A percentile compares a stretch with the other conserved stretches of the same genome.
These are phyloP conservation scores for Zychaea mexicana DNA, from an alignment of 371 early-diverging fungal species.

Conservation along the genomic window DNA sequence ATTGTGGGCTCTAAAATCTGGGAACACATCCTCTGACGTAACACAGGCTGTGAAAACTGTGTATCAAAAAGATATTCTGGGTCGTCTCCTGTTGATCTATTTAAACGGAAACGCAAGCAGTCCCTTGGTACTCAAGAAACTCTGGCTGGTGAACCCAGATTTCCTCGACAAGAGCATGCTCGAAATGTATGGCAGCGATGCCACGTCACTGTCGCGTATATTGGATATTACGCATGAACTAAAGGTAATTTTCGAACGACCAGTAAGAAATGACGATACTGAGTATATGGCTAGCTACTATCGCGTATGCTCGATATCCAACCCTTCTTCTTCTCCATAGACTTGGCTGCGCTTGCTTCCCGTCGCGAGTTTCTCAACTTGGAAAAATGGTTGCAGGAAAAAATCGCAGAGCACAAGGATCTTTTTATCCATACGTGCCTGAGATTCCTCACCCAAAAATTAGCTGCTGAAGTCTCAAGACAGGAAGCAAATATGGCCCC, in stretches of 20 bases:
- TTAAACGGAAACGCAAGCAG: conserved; percentile 71
- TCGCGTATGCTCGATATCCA: conserved; percentile 72
- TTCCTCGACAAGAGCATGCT: conserved; percentile 68
- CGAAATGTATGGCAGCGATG: conserved; percentile 77
- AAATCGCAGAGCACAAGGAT: conserved; percentile 67
- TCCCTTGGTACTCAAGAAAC: conserved; percentile 68
- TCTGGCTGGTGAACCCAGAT: conserved; percentile 73
- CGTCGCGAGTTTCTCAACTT: conserved; percentile 78
- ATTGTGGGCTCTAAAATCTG: too few relatives aligned
- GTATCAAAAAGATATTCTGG: conserved; percentile 71
- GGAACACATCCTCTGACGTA: too few relatives aligned
- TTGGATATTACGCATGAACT: conserved; percentile 84
- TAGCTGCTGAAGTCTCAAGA: conserved; percentile 43
- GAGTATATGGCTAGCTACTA: conserved; percentile 55
- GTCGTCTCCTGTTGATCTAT: conserved; percentile 67
- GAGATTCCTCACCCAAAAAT: conserved; percentile 78
- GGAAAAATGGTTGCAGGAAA: conserved; percentile 88
- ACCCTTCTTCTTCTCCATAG: conserved; percentile 77
- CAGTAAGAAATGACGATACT: neutral
- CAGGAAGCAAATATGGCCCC: conserved; percentile 34
- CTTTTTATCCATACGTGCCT: conserved; percentile 73
- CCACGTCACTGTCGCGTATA: conserved; percentile 71
- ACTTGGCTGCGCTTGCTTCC: conserved; percentile 83
- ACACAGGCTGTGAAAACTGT: conserved; percentile 62
- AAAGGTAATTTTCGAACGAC: conserved; percentile 56